Evolutionary conservation across 163 green algal species (phyloP).

Genomic region (Scenedesmus sp.): DNA sequence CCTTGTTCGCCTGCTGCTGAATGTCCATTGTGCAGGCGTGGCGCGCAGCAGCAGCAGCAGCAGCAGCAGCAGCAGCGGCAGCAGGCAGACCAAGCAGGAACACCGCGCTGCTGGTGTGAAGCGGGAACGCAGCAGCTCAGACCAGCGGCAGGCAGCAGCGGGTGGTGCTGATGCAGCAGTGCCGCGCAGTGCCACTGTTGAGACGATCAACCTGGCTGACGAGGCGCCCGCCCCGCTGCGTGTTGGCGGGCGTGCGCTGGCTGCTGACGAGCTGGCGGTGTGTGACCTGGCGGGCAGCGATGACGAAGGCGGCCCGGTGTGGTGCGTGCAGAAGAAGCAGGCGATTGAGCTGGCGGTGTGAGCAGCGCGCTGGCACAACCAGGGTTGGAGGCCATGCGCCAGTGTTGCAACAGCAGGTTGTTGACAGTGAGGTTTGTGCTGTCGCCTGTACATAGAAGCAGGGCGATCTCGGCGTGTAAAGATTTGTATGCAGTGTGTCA

Average conservation of each 20-base stretch:
- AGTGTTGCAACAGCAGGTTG: too few species aligned
- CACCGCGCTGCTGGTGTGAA: not conserved
- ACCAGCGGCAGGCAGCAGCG: not conserved
- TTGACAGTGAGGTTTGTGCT: too few species aligned
- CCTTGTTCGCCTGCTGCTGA: too few species aligned
- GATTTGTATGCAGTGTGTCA: too few species aligned
- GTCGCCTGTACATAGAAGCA: too few species aligned
- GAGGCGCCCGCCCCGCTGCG: not conserved
- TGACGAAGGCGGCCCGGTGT: not conserved
- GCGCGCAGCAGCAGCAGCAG: not conserved
- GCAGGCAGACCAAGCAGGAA: not conserved
- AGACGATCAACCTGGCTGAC: constrained; percentile 15
- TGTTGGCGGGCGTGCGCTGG: not conserved
- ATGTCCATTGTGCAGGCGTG: too few species aligned
- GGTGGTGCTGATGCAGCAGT: not conserved
- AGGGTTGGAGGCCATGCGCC: too few species aligned
- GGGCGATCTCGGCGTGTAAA: too few species aligned
- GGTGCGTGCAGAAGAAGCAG: constrained; percentile 35
- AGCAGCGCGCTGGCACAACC: too few species aligned
- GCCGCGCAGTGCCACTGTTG: constrained; percentile 12
- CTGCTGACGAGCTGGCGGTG: constrained; percentile 32
- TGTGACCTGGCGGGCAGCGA: constrained; percentile 45
- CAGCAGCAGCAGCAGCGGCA: not conserved
- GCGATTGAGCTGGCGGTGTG: not conserved
- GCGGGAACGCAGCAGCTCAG: not conserved